Evolutionary conservation across 1,284 basidiomycete species (phyloP).

Genomic region (Porogramme epimiltina): DNA sequence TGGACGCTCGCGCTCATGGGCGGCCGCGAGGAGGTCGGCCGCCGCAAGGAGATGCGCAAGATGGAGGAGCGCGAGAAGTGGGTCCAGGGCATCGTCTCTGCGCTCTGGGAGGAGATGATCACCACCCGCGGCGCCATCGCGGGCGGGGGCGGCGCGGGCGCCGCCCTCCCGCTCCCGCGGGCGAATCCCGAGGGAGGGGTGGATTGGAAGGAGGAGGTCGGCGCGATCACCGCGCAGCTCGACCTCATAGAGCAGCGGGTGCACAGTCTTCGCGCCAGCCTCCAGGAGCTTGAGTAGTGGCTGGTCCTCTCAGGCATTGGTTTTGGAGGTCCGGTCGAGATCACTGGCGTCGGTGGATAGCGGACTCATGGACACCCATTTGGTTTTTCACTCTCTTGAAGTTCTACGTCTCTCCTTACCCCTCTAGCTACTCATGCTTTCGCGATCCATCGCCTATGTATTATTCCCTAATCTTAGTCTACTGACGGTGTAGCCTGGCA

Average conservation of each 20-base stretch:
- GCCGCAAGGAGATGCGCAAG: slow-evolving; percentile 55
- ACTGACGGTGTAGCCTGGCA: no score
- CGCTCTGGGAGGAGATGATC: slow-evolving; percentile 71
- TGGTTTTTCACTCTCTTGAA: no score
- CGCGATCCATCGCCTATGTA: no score
- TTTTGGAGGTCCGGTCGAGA: no score
- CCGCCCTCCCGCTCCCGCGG: slow-evolving; percentile 15
- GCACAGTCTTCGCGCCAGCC: slow-evolving; percentile 22
- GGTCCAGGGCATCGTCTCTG: slow-evolving; percentile 69
- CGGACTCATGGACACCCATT: no score
- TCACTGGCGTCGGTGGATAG: slow-evolving; percentile 4
- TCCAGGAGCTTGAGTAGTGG: slow-evolving; percentile 22
- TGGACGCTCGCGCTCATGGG: slow-evolving; percentile 69
- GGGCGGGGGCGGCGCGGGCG: slow-evolving; percentile 1
- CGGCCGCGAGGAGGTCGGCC: slow-evolving; percentile 52
- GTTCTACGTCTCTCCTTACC: no score
- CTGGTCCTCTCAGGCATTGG: no score
- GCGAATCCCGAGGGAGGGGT: slow-evolving; percentile 34
- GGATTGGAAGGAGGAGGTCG: slow-evolving; percentile 47
- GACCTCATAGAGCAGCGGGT: slow-evolving; percentile 41
- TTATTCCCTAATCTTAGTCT: no score
- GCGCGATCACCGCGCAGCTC: slow-evolving; percentile 50
- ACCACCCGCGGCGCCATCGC: slow-evolving; percentile 35
- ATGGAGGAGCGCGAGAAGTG: slow-evolving; percentile 71
- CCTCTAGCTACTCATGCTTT: no score